Evolutionary conservation across 371 early-diverging fungal species (phyloP).

Genomic region (Syncephalastrum sp.): DNA sequence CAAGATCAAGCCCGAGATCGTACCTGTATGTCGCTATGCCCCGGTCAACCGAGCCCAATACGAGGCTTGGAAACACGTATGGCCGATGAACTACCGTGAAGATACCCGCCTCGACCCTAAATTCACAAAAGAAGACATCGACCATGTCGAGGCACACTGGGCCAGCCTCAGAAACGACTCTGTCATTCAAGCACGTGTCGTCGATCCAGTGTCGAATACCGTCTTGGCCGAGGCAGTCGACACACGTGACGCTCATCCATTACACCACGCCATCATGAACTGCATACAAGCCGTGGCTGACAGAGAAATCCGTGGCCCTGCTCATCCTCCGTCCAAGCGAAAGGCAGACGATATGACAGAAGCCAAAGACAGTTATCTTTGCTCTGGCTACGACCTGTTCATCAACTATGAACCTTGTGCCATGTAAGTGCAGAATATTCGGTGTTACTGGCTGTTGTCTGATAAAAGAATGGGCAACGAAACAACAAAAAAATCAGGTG

Average conservation of each 20-base stretch:
- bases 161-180: neutral
- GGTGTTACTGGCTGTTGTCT: too few species aligned
- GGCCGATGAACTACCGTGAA: conserved; percentile 64
- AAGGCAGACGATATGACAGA: conserved; percentile 18
- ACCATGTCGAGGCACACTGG: conserved; percentile 40
- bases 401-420: conserved; percentile 68
- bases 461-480: too few species aligned
- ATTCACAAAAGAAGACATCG: conserved; percentile 41
- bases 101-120: conserved; percentile 54
- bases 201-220: conserved; percentile 43
- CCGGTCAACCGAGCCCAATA: conserved; percentile 57
- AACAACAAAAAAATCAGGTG: conserved; percentile 49
- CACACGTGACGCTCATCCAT: conserved; percentile 50
- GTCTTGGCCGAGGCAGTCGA: conserved; percentile 49
- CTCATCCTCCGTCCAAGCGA: conserved; percentile 26
- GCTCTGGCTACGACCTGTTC: conserved; percentile 64
- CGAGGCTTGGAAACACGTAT: conserved; percentile 56
- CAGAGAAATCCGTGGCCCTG: conserved; percentile 18
- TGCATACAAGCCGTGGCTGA: conserved; percentile 51
- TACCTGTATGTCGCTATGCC: conserved; percentile 43
- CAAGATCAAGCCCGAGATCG: conserved; percentile 18
- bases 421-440: conserved; percentile 42
- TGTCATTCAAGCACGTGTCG: conserved; percentile 37
- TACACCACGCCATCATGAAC: conserved; percentile 66
- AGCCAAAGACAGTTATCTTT: conserved; percentile 41